Conservation (phyloP, 768 basidiomycete species). For the Guyanaporus albipodus region DNA sequence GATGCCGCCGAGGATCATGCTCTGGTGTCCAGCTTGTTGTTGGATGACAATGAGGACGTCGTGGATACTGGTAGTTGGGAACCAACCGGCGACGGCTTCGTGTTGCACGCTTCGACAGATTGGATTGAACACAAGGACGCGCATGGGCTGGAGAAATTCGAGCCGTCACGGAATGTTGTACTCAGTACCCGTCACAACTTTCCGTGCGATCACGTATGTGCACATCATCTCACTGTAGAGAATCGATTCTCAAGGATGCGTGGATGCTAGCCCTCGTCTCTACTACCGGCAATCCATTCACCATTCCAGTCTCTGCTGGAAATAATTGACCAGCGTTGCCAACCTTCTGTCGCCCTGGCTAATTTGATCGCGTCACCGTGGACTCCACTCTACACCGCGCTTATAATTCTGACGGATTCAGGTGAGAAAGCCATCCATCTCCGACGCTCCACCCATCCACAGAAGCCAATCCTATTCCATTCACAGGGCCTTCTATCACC, state of each 20-base stretch:
- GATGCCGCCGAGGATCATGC: slow-evolving; percentile 32
- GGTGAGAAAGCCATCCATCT: slow-evolving; percentile 32
- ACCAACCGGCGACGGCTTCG: slow-evolving; percentile 38
- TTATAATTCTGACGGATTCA: slow-evolving; percentile 50
- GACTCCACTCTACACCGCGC: slow-evolving; percentile 57
- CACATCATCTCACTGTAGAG: not conserved
- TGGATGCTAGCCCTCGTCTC: slow-evolving; percentile 26
- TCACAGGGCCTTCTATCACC: slow-evolving; percentile 24
- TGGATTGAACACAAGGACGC: slow-evolving; percentile 66
- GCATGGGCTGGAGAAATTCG: slow-evolving; percentile 63
- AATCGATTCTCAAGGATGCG: slow-evolving; percentile 6
- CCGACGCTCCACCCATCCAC: not conserved
- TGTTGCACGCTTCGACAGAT: slow-evolving; percentile 60
- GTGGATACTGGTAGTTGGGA: slow-evolving; percentile 63
- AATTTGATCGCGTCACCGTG: slow-evolving; percentile 54
- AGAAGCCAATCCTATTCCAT: slow-evolving; percentile 1
- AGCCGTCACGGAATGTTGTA: slow-evolving; percentile 63
- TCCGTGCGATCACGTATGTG: slow-evolving; percentile 45
- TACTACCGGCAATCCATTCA: slow-evolving; percentile 46
- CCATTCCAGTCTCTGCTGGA: slow-evolving; percentile 54
- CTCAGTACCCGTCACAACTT: slow-evolving; percentile 47
- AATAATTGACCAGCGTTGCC: slow-evolving; percentile 49
- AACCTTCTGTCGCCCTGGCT: slow-evolving; percentile 49
- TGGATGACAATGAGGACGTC: slow-evolving; percentile 65
- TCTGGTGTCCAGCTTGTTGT: slow-evolving; percentile 45